phyloP scores from a whole-genome alignment of 139 green algal genomes.

The Chlamydomonas schloesseri region DNA sequence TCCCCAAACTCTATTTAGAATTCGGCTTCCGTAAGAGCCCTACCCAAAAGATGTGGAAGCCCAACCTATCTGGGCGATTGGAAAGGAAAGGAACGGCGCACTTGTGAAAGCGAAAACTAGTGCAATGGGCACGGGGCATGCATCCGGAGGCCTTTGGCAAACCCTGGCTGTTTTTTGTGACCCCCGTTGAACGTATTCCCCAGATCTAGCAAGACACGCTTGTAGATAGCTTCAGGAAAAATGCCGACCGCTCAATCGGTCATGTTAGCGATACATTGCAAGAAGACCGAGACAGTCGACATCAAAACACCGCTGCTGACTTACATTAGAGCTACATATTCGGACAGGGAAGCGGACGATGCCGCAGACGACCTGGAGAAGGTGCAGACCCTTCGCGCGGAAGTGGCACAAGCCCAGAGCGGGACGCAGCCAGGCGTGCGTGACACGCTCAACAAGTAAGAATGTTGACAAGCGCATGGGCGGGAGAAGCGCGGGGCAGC shows the following conservation, averaged over 20 bases:
- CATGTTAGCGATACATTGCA: slow-evolving; percentile 85
- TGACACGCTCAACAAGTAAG: slow-evolving; percentile 79
- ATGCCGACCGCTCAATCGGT: slow-evolving; percentile 56
- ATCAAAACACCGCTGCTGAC: slow-evolving; percentile 73
- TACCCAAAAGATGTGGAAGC: no score
- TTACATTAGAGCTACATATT: slow-evolving; percentile 79
- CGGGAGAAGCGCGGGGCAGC: not conserved
- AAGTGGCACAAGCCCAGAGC: slow-evolving; percentile 57
- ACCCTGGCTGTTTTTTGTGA: no score
- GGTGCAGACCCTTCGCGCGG: slow-evolving; percentile 69
- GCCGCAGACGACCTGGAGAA: slow-evolving; percentile 76
- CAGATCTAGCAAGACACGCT: no score
- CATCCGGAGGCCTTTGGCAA: no score
- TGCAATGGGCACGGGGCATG: no score
- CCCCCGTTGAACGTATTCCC: no score
- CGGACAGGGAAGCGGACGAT: slow-evolving; percentile 68
- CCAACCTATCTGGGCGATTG: no score
- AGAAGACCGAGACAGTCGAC: slow-evolving; percentile 80
- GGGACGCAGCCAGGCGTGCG: slow-evolving; percentile 55
- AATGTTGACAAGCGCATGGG: not conserved
- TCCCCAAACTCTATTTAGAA: no score
- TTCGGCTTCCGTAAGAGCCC: no score
- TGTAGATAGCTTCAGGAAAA: not conserved
- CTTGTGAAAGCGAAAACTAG: no score
- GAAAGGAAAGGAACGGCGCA: no score